phyloP scores from a whole-genome alignment of 257 asterid genomes.

The Datura wrightii region DNA sequence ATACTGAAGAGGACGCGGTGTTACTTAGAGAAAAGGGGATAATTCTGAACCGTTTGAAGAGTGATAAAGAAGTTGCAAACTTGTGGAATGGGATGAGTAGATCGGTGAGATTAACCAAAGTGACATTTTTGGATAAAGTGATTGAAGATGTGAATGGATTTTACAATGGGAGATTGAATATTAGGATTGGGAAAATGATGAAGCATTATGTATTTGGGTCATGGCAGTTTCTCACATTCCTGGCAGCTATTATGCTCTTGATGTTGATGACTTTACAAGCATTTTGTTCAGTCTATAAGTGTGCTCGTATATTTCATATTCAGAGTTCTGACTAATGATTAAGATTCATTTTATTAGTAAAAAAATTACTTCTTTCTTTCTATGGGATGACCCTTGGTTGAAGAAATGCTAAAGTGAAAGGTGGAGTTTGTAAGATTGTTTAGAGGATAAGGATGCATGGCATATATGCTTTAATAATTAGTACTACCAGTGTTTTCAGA shows the following conservation, averaged over 20 bases:
- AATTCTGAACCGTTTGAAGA: constrained; percentile 43
- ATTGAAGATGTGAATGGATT: constrained; percentile 44
- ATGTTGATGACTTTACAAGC: constrained; percentile 42
- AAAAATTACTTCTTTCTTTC: neutral
- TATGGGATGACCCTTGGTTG: neutral
- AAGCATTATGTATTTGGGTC: constrained; percentile 40
- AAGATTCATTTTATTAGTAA: too few species aligned
- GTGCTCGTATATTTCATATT: constrained; percentile 36
- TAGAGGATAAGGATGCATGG: neutral
- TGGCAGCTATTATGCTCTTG: constrained; percentile 37
- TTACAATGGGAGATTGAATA: constrained; percentile 39
- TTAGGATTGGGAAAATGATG: constrained; percentile 31
- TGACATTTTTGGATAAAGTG: constrained; percentile 41
- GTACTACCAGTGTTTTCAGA: neutral
- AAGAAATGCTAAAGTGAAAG: constrained; percentile 20
- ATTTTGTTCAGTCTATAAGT: constrained; percentile 41
- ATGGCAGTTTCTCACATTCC: constrained; percentile 42
- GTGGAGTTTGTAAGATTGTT: constrained; percentile 6
- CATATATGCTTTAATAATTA: neutral
- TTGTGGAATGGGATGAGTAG: constrained; percentile 55
- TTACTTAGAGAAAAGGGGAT: constrained; percentile 46
- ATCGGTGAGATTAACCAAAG: constrained; percentile 45
- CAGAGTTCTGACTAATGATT: neutral
- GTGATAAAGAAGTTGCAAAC: constrained; percentile 39
- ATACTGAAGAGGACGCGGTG: constrained; percentile 42